Evolutionary conservation across 768 basidiomycete species (phyloP), one percentile per base, ranked within the genome.

Genomic region (Lactarius pseudohatsudake): DNA sequence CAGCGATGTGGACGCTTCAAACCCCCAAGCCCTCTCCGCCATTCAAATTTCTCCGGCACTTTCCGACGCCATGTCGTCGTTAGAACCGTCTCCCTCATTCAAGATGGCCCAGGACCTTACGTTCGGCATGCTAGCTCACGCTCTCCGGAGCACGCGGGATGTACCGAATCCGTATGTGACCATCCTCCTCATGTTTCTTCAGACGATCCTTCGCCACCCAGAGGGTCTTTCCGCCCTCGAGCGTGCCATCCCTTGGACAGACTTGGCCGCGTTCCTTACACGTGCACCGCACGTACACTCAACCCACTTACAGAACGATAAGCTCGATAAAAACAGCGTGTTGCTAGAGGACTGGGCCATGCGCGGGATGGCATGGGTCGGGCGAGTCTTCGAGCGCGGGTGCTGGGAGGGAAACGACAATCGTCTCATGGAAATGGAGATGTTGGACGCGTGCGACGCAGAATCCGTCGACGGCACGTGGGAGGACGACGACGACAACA

Each of bases 301-400:
- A 41, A 70, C 67, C 45, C n/a, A 50, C 22, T 45, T 26, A 4
- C 65, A 64, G 30, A 57, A 20, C 36, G 68, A 68, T 0, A 66
- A 62, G 56, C 62, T 71, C 18, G 28, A 59, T 11, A 59, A 55
- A 32, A 36, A 5, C 20, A 47, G 28, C 41, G 59, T 88, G 0
- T 79, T 98, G 2, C 84, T 91, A 0, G 97, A 99, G 76, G 97
- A 98, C 72, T 98, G 96, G 94, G 92, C 91, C 72, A 75, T 98
- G 70, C 84, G 97, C 38, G 97, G 97, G 1, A 93, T 96, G 88
- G 95, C 95, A 71, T 99, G 97, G 97, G 89, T 93, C 4, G 90
- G 92, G 7, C 82, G 93, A 67, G 88, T 98, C 18, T 98, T 90
- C 74, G 94, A 96, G 75, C 86, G 92, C 47, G 96, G 96, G 0